Percentiles rank a stretch among this genome's conserved stretches.
Conservation (phyloP, 257 asterid species). For the Solanum megistacrolobum region DNA sequence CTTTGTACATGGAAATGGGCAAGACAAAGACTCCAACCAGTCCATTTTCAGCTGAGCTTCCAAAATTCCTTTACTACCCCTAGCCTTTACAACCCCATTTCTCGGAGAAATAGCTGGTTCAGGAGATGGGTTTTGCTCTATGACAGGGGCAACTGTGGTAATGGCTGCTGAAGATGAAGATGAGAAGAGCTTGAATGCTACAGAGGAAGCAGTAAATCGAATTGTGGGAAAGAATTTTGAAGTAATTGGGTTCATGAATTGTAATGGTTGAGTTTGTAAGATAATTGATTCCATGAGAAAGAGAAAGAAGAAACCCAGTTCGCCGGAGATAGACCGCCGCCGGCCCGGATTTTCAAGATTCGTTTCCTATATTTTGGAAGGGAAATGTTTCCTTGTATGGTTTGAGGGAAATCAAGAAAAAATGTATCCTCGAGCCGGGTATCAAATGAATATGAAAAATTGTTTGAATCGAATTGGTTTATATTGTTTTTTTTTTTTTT, state of each 20-base stretch:
- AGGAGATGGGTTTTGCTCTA: conserved; percentile 1
- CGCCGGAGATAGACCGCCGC: neutral
- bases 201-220: conserved; percentile 31
- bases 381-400: neutral
- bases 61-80: conserved; percentile 16
- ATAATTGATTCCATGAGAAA: neutral
- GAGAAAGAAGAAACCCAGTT: neutral
- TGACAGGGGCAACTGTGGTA: conserved; percentile 1
- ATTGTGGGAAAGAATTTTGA: conserved; percentile 10
- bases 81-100: conserved; percentile 10
- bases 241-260: neutral
- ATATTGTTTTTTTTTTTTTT: too few species aligned
- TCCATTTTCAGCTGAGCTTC: conserved; percentile 37
- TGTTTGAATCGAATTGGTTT: too few species aligned
- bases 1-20: conserved; percentile 28
- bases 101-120: conserved; percentile 19
- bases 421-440: neutral
- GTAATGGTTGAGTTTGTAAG: neutral
- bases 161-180: conserved; percentile 9
- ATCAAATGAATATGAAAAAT: too few species aligned
- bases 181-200: conserved; percentile 23
- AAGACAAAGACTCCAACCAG: conserved; percentile 58
- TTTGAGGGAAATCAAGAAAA: neutral
- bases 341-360: neutral
- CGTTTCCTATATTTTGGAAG: neutral